Base-by-base conservation (phyloP, 352 stramenopile species). In the Phytophthora europaea region DNA sequence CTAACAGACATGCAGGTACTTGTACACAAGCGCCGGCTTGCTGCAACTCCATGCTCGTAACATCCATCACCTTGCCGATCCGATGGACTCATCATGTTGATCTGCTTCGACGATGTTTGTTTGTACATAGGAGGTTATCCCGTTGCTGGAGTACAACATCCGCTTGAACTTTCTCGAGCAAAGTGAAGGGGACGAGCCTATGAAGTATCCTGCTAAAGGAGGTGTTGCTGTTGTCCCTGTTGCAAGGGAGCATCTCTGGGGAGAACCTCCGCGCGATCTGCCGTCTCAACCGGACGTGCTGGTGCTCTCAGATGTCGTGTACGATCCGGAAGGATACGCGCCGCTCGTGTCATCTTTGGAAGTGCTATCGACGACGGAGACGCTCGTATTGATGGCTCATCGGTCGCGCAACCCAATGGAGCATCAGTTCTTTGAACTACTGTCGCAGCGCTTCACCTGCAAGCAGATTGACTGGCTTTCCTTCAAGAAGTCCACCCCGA, bases 251-350 rank as follows among this genome's bases (percentile, higher is more conserved):
- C 85, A 94, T 63, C 79, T 81, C 40, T 95, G 88, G 88, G 88
- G 88, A 23, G 80, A 87, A 0, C 53, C 80, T 38, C 65, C 62
- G 23, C 64, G 71, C 22, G 69, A 77, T 45, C 68, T 93, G 9
- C 70, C 70, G n/a, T n/a, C 53, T 20, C 62, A 75, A 51, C 83
- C 83, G 1, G 88, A 95, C 55, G 77, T 93, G 8, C 71, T 95
- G 53, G 83, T 95, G 22, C 75, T 93, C 52, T 95, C 88, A 1
- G 88, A 95, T 52, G 88, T 94, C 18, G 87, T 95, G 22, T 95
- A 95, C 77, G 88, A 95, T 67, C 88, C 88, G 0, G 79, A 89
- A 61, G 87, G 88, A 43, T 94, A 93, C 55, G 71, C 66, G 20
- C 88, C 88, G 47, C 78, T 95, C 20, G 83, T 95, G 31, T 62